Evolutionary conservation across 148 eudicot species (phyloP).

Genomic region (Chenopodium suecicum): DNA sequence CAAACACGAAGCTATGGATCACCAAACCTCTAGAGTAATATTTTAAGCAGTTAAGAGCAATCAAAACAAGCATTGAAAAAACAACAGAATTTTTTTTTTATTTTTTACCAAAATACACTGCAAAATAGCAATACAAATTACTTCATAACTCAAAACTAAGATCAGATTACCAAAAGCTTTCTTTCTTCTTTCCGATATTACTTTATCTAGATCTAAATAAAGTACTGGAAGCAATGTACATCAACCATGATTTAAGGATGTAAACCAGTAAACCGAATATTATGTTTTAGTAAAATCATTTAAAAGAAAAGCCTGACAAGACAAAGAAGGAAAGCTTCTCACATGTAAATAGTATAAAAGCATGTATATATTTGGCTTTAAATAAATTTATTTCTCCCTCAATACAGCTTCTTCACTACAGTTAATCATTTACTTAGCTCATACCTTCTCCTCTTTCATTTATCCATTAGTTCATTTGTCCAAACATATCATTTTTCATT

Average conservation of each 20-base stretch:
- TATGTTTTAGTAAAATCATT: neutral
- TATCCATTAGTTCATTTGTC: too few species aligned
- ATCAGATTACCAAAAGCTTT: neutral
- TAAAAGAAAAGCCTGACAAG: neutral
- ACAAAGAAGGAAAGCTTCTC: neutral
- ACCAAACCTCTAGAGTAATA: neutral
- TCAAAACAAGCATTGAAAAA: too few species aligned
- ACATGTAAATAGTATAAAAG: neutral
- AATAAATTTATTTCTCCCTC: neutral
- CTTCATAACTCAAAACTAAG: neutral
- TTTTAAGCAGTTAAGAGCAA: too few species aligned
- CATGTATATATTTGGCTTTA: neutral
- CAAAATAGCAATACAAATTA: too few species aligned
- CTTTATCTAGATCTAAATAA: neutral
- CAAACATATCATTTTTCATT: too few species aligned
- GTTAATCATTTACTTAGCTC: neutral
- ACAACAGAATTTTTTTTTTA: neutral
- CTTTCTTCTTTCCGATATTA: neutral
- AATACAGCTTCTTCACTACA: neutral
- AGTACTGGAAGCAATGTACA: neutral
- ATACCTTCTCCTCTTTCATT: too few species aligned
- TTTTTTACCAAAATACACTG: too few species aligned
- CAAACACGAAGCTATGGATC: neutral
- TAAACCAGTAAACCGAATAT: neutral
- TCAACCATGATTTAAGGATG: neutral